A percentile compares a stretch with the other conserved stretches of the same genome.
phyloP scores from a whole-genome alignment of 495 filamentous ascomycete species.

The Cercophora newfieldiana region DNA sequence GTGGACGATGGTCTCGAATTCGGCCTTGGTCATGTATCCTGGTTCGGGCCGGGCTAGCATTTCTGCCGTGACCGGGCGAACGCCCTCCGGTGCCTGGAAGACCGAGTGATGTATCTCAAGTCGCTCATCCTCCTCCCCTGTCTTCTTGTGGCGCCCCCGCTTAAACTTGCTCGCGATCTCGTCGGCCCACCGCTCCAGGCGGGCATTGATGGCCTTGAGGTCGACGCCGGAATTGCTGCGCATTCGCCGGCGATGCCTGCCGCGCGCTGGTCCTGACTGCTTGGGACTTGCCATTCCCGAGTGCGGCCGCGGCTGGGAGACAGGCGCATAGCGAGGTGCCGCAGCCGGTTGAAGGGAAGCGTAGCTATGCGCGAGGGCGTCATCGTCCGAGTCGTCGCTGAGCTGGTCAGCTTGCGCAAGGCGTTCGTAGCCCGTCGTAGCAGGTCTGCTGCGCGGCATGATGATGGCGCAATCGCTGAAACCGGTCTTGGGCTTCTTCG shows the following conservation, averaged over 20 bases:
- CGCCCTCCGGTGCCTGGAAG: conserved; percentile 85
- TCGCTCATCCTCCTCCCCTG: conserved; percentile 70
- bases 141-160: conserved; percentile 72
- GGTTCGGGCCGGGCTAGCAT: conserved; percentile 58
- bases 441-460: conserved; percentile 56
- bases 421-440: conserved; percentile 87
- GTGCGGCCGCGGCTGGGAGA: conserved; percentile 59
- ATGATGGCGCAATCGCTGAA: conserved; percentile 5
- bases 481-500: neutral
- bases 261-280: conserved; percentile 10
- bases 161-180: conserved; percentile 99
- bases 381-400: conserved; percentile 72
- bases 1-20: conserved; percentile 88
- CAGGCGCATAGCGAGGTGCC: conserved; percentile 69
- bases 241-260: conserved; percentile 53
- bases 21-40: conserved; percentile 65
- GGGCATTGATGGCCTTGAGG: conserved; percentile 97
- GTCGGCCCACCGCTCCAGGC: conserved; percentile 94
- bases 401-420: conserved; percentile 88
- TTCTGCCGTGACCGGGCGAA: conserved; percentile 75
- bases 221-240: conserved; percentile 91
- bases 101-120: conserved; percentile 97
- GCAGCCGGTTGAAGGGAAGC: conserved; percentile 61
- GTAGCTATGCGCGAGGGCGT: conserved; percentile 56
- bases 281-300: conserved; percentile 60